These are phyloP conservation scores for Ascochyta fabae DNA, from an alignment of 2,329 filamentous ascomycete genomes.

Conservation along the genomic window DNA sequence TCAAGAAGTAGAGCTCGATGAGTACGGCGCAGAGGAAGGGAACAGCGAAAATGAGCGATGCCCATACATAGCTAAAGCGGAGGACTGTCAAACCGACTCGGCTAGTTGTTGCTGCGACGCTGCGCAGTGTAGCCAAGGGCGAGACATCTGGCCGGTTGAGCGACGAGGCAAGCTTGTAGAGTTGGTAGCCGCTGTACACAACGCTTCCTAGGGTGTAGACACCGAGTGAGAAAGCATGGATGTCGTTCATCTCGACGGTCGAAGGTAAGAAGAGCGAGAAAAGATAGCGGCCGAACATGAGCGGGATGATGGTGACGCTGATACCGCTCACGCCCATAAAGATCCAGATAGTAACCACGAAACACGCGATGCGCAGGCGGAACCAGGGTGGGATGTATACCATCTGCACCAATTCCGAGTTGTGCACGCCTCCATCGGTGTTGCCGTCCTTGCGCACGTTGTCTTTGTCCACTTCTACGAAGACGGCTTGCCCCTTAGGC, in stretches of 20 bases:
- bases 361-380: slow-evolving; percentile 77
- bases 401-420: slow-evolving; percentile 57
- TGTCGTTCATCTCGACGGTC: slow-evolving; percentile 77
- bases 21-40: slow-evolving; percentile 80
- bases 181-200: slow-evolving; percentile 61
- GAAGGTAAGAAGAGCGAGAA: slow-evolving; percentile 75
- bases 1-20: slow-evolving; percentile 85
- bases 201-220: slow-evolving; percentile 78
- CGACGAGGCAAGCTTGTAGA: slow-evolving; percentile 55
- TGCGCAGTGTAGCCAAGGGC: slow-evolving; percentile 40
- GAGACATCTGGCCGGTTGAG: slow-evolving; percentile 36
- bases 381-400: slow-evolving; percentile 85
- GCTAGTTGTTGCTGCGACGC: slow-evolving; percentile 33
- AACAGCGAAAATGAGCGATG: slow-evolving; percentile 76
- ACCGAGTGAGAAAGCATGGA: slow-evolving; percentile 94
- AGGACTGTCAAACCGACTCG: slow-evolving; percentile 47
- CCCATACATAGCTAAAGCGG: slow-evolving; percentile 76
- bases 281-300: slow-evolving; percentile 81
- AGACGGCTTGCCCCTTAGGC: slow-evolving; percentile 81
- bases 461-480: slow-evolving; percentile 74
- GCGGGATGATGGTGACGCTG: slow-evolving; percentile 81
- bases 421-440: slow-evolving; percentile 47
- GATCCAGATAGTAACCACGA: slow-evolving; percentile 89
- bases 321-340: slow-evolving; percentile 91
- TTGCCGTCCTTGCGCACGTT: slow-evolving; percentile 70